phyloP scores from a whole-genome alignment of 2,329 filamentous ascomycete genomes.

The Neophaeococcomyces aloes region DNA sequence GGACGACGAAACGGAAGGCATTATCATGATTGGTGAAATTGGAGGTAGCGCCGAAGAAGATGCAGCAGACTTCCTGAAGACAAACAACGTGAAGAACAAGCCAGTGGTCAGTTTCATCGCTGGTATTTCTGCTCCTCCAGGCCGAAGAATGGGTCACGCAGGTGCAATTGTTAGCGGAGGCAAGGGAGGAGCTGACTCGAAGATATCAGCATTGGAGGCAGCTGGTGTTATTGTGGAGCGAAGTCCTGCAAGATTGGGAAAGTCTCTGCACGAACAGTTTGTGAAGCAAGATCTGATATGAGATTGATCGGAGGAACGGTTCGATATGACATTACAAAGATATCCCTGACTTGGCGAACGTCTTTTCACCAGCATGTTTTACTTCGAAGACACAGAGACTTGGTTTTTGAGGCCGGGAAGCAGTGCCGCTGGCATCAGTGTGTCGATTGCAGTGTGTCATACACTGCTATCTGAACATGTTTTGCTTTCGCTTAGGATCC shows the following conservation, averaged over 20 bases:
- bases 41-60: conserved; percentile 96
- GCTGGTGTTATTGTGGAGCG: conserved; percentile 95
- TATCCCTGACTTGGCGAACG: too few relatives aligned
- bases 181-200: conserved; percentile 95
- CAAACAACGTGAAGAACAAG: conserved; percentile 87
- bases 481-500: too few relatives aligned
- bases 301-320: not conserved
- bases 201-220: conserved; percentile 87
- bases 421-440: too few relatives aligned
- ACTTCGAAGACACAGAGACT: too few relatives aligned
- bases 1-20: conserved; percentile 93
- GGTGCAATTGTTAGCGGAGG: conserved; percentile 96
- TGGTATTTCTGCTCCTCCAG: conserved; percentile 92
- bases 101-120: conserved; percentile 97
- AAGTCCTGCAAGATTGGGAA: conserved; percentile 82
- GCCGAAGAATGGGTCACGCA: conserved; percentile 96
- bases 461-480: too few relatives aligned
- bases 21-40: conserved; percentile 99
- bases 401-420: too few relatives aligned
- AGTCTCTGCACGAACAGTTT: conserved; percentile 89
- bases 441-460: too few relatives aligned
- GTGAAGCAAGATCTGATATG: conserved; percentile 93
- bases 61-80: conserved; percentile 87
- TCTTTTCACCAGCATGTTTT: too few relatives aligned
- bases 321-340: too few relatives aligned